These are phyloP conservation scores for Extremus antarcticus DNA, from an alignment of 495 filamentous ascomycete species.

Conservation along the genomic window DNA sequence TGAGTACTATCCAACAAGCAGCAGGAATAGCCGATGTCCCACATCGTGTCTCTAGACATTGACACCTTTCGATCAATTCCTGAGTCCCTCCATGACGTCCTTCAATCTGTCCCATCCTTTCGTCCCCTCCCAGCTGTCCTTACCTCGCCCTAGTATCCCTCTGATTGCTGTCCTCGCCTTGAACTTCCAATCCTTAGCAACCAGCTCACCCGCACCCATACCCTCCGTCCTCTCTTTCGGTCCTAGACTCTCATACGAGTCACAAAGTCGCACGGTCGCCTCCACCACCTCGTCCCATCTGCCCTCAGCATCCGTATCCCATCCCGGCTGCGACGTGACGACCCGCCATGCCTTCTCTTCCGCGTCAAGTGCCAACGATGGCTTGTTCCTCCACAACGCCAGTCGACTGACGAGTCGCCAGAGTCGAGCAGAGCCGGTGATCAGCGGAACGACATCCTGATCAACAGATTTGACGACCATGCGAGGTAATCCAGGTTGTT, in stretches of 20 bases:
- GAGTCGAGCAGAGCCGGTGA: constrained; percentile 64
- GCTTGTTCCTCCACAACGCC: constrained; percentile 57
- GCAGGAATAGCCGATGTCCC: too few species aligned
- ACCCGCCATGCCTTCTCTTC: constrained; percentile 86
- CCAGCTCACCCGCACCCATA: constrained; percentile 33
- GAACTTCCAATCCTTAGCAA: constrained; percentile 66
- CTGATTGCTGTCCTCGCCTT: constrained; percentile 77
- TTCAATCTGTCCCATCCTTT: constrained; percentile 57
- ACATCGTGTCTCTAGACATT: too few species aligned
- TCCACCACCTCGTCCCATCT: constrained; percentile 52
- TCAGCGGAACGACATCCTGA: constrained; percentile 59
- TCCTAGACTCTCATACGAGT: constrained; percentile 56
- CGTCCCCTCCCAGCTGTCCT: constrained; percentile 69
- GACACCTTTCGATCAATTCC: too few species aligned
- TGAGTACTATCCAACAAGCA: too few species aligned
- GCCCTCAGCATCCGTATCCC: constrained; percentile 31
- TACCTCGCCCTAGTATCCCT: constrained; percentile 71
- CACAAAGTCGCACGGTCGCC: constrained; percentile 53
- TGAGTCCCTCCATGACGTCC: constrained; percentile 50
- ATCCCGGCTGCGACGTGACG: constrained; percentile 35
- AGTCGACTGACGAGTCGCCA: constrained; percentile 65
- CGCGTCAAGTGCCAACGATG: constrained; percentile 59
- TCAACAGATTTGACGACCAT: constrained; percentile 65
- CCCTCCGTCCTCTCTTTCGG: constrained; percentile 38
- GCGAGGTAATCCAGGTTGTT: constrained; percentile 31